Conservation (phyloP, 2,329 filamentous ascomycete species). For the Dryadomyces sulphureus region DNA sequence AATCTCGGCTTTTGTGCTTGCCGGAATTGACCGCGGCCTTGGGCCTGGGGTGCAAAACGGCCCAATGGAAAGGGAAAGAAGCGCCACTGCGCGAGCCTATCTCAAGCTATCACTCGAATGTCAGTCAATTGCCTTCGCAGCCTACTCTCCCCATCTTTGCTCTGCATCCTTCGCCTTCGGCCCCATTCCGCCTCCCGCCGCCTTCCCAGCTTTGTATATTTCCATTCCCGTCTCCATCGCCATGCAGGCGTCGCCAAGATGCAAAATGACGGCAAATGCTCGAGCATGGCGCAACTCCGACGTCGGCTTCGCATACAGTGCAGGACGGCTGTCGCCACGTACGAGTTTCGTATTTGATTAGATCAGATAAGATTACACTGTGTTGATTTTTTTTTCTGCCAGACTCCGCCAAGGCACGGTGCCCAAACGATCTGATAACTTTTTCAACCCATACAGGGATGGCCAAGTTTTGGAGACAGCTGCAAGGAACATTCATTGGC, state of each 20-base stretch:
- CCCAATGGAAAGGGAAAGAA: not conserved
- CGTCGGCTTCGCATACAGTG: too few species aligned
- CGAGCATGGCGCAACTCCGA: not conserved
- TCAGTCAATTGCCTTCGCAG: too few species aligned
- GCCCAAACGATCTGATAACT: not conserved
- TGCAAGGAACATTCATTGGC: too few species aligned
- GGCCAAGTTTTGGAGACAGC: too few species aligned
- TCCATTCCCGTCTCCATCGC: not conserved
- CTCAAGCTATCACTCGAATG: too few species aligned
- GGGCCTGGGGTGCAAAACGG: not conserved
- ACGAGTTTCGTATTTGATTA: not conserved
- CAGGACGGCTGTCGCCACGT: not conserved
- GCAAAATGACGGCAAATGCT: not conserved
- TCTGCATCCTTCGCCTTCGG: not conserved
- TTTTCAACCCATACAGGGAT: not conserved
- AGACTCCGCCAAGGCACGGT: not conserved
- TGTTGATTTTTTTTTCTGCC: not conserved
- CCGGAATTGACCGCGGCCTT: conserved; percentile 1
- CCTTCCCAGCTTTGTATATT: not conserved
- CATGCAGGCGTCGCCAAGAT: not conserved
- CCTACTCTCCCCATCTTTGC: too few species aligned
- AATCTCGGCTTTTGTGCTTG: conserved; percentile 2
- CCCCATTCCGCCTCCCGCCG: not conserved
- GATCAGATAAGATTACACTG: conserved; percentile 4
- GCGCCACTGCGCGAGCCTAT: not conserved